phyloP scores from a whole-genome alignment of 2,329 filamentous ascomycete genomes.

The Xenoacremonium recifei region DNA sequence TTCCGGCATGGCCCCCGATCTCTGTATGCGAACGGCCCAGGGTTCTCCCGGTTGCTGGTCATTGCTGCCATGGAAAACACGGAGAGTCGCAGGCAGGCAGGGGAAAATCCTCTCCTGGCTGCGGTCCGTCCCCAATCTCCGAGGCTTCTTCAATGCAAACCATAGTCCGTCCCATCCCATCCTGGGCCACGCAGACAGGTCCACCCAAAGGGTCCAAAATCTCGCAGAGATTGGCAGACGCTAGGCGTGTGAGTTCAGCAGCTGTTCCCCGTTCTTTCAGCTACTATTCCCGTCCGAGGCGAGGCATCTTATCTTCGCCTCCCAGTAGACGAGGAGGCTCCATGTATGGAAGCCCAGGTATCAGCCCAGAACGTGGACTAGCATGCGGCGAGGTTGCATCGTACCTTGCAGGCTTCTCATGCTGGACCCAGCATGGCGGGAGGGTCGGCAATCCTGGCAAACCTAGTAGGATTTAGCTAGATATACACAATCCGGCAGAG shows the following conservation, averaged over 20 bases:
- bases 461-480: neutral
- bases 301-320: neutral
- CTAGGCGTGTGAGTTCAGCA: neutral
- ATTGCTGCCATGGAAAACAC: too few species aligned
- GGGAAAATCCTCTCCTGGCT: too few species aligned
- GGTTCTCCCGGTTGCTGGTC: too few species aligned
- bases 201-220: conserved; percentile 5
- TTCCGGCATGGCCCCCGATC: too few species aligned
- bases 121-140: conserved; percentile 11
- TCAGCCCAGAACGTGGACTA: too few species aligned
- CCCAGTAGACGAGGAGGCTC: too few species aligned
- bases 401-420: neutral
- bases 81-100: too few species aligned
- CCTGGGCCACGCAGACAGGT: too few species aligned
- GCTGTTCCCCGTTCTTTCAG: neutral
- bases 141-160: conserved; percentile 1
- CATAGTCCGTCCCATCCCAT: neutral
- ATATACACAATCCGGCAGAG: too few species aligned
- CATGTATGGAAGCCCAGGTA: neutral
- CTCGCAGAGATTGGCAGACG: conserved; percentile 1
- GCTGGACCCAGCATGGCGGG: neutral
- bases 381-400: too few species aligned
- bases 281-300: too few species aligned
- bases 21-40: too few species aligned
- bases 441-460: neutral